phyloP scores from a whole-genome alignment of 306 rosid genomes.

The Corylus heterophylla region DNA sequence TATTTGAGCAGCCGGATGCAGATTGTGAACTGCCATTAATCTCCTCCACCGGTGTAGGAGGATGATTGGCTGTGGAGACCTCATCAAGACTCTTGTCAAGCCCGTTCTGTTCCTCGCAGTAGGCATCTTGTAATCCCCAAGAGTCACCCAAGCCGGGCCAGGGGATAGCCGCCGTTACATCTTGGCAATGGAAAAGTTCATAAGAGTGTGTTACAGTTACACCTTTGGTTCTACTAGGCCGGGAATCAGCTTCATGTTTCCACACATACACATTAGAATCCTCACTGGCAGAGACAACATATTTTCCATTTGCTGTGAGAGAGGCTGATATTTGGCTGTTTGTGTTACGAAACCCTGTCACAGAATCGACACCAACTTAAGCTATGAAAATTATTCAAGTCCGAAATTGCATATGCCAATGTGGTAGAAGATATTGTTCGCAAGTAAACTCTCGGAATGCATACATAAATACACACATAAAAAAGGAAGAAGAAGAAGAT shows the following conservation, averaged over 20 bases:
- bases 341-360: constrained; percentile 83
- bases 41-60: constrained; percentile 94
- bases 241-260: constrained; percentile 91
- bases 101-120: constrained; percentile 48
- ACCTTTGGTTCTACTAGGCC: constrained; percentile 82
- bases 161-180: constrained; percentile 83
- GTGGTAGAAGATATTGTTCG: constrained; percentile 2
- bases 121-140: constrained; percentile 58
- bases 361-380: constrained; percentile 32
- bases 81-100: constrained; percentile 56
- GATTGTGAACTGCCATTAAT: constrained; percentile 47
- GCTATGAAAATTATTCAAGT: constrained; percentile 17
- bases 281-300: constrained; percentile 90
- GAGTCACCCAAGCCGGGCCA: constrained; percentile 88
- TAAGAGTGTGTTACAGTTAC: constrained; percentile 65
- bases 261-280: constrained; percentile 90
- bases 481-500: not conserved
- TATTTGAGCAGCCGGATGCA: constrained; percentile 55
- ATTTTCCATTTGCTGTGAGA: constrained; percentile 76
- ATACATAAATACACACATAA: not conserved
- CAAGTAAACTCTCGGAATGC: not conserved
- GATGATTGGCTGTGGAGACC: constrained; percentile 71
- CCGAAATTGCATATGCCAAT: constrained; percentile 20
- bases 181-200: constrained; percentile 93
- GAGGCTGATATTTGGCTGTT: constrained; percentile 87